These are phyloP conservation scores for Lactifluus hygrophoroides DNA, from an alignment of 768 basidiomycete species.

Conservation along the genomic window DNA sequence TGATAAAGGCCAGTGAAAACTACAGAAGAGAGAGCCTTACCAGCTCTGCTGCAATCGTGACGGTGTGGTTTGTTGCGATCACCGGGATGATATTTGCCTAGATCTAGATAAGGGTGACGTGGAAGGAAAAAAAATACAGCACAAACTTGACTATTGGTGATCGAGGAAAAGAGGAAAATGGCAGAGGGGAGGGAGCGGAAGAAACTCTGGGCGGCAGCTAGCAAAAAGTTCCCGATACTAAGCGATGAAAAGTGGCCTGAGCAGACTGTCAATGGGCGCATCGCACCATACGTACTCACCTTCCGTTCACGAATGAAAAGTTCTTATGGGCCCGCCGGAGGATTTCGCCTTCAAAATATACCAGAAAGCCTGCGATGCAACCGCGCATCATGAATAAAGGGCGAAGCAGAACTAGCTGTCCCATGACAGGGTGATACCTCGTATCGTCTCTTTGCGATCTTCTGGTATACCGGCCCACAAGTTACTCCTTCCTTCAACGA, in stretches of 20 bases:
- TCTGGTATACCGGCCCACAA: slow-evolving; percentile 83
- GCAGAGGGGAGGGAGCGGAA: slow-evolving; percentile 90
- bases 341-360: slow-evolving; percentile 84
- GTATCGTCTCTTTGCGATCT: slow-evolving; percentile 85
- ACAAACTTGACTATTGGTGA: slow-evolving; percentile 64
- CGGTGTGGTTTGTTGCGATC: slow-evolving; percentile 89
- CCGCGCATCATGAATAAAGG: not conserved
- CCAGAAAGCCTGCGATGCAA: slow-evolving; percentile 66
- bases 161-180: slow-evolving; percentile 88
- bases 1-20: not conserved
- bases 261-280: not conserved
- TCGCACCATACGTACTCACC: slow-evolving; percentile 38
- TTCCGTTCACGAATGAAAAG: slow-evolving; percentile 89
- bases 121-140: not conserved
- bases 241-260: not conserved
- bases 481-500: slow-evolving; percentile 76
- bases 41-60: slow-evolving; percentile 90
- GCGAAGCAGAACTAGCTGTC: not conserved
- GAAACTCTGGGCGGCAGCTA: slow-evolving; percentile 83
- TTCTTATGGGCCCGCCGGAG: slow-evolving; percentile 87
- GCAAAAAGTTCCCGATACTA: slow-evolving; percentile 85
- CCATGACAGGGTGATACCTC: slow-evolving; percentile 44
- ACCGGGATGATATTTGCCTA: slow-evolving; percentile 80
- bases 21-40: no score
- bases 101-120: slow-evolving; percentile 13